These are phyloP conservation scores for Backusella liffmaniae DNA, from an alignment of 192 early-diverging fungal species.

Conservation along the genomic window DNA sequence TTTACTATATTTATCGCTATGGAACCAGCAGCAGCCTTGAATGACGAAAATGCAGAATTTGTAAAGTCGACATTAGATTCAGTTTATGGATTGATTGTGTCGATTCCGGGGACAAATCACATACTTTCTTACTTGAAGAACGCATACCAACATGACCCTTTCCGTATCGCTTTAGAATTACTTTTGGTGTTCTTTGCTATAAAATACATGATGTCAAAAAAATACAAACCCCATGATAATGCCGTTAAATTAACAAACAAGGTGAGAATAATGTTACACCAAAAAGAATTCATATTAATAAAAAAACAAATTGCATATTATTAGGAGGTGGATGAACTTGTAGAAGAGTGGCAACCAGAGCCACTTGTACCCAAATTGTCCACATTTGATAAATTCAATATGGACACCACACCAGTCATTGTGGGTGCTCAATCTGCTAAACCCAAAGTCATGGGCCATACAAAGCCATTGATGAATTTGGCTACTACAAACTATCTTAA, in stretches of 20 bases:
- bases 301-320: background rate
- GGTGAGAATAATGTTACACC: slow-evolving; percentile 33
- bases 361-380: slow-evolving; percentile 80
- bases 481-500: slow-evolving; percentile 90
- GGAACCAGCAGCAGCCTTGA: slow-evolving; percentile 4
- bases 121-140: slow-evolving; percentile 80
- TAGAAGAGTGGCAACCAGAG: slow-evolving; percentile 95
- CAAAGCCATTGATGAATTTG: slow-evolving; percentile 76
- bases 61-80: slow-evolving; percentile 46
- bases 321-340: slow-evolving; percentile 93
- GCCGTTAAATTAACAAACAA: slow-evolving; percentile 81
- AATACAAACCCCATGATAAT: slow-evolving; percentile 76
- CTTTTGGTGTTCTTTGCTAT: slow-evolving; percentile 83
- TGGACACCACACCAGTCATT: slow-evolving; percentile 79
- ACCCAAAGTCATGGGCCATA: slow-evolving; percentile 57
- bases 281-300: background rate
- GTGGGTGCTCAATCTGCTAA: slow-evolving; percentile 66
- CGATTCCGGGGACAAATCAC: slow-evolving; percentile 74
- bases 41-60: slow-evolving; percentile 36
- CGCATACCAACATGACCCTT: slow-evolving; percentile 94
- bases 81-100: slow-evolving; percentile 35
- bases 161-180: slow-evolving; percentile 81
- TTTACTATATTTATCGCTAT: background rate
- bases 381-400: slow-evolving; percentile 64
- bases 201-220: slow-evolving; percentile 85